Conservation (phyloP, 768 basidiomycete species). For the Kwoniella dendrophila region DNA sequence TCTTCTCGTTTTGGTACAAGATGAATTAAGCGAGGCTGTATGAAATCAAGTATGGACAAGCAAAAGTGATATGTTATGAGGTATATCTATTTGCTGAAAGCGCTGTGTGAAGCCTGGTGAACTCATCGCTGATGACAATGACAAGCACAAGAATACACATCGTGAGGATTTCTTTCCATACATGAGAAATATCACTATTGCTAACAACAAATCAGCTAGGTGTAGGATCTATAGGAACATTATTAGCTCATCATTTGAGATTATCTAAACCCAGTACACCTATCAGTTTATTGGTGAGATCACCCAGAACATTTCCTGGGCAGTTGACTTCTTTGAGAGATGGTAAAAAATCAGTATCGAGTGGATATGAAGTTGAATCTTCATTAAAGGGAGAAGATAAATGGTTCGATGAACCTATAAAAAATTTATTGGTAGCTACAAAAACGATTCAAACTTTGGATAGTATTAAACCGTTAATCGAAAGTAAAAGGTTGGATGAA, state of each 20-base stretch:
- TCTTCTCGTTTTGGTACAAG: too few species aligned
- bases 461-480: constrained; percentile 65
- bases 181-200: constrained; percentile 1
- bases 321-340: constrained; percentile 7
- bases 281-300: constrained; percentile 70
- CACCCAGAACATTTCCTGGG: constrained; percentile 14
- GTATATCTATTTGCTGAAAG: too few species aligned
- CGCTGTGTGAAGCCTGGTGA: too few species aligned
- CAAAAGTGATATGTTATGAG: too few species aligned
- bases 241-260: constrained; percentile 79
- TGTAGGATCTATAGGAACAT: constrained; percentile 77
- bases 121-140: too few species aligned
- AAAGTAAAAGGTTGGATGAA: constrained; percentile 66
- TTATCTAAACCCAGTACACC: constrained; percentile 54
- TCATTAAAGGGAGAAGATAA: not conserved
- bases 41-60: too few species aligned
- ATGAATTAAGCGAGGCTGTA: too few species aligned
- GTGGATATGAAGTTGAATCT: constrained; percentile 18
- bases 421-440: constrained; percentile 77
- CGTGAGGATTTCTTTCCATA: constrained; percentile 32
- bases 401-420: constrained; percentile 59
- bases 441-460: constrained; percentile 71
- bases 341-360: constrained; percentile 12
- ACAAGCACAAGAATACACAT: constrained; percentile 50
- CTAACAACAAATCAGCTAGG: constrained; percentile 60